Conservation (phyloP, 78 protist genomes). For the Pigoraptor vietnamica region DNA sequence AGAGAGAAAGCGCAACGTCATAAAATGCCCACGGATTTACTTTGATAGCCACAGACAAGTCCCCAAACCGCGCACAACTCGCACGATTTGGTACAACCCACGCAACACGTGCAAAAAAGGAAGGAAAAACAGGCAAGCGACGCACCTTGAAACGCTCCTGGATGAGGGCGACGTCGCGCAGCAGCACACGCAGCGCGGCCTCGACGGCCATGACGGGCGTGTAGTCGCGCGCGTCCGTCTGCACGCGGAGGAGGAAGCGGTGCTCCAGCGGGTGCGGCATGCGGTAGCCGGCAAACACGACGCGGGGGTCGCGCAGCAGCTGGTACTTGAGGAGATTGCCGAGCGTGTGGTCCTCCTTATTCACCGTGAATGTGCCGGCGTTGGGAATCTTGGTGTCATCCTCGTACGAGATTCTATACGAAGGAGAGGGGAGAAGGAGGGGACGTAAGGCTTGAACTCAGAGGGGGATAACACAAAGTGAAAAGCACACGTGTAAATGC, state of each 20-base stretch:
- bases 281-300: neutral
- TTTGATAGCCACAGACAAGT: neutral
- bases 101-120: too few relatives aligned
- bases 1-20: too few relatives aligned
- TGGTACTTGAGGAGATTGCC: neutral
- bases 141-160: neutral
- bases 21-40: too few relatives aligned
- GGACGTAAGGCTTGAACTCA: too few relatives aligned
- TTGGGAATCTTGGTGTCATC: neutral
- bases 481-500: too few relatives aligned
- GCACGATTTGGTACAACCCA: too few relatives aligned
- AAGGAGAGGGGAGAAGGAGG: neutral
- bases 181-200: neutral
- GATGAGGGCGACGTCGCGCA: neutral
- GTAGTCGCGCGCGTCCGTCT: neutral
- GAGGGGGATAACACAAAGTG: too few relatives aligned
- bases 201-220: neutral
- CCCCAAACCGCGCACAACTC: too few relatives aligned
- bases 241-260: neutral
- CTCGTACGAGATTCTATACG: neutral
- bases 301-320: neutral
- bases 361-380: neutral
- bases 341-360: slow-evolving; percentile 6
- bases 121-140: neutral
- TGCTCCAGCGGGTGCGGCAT: neutral